phyloP scores from a whole-genome alignment of 2,329 filamentous ascomycete species.

The Boeremia exigua region DNA sequence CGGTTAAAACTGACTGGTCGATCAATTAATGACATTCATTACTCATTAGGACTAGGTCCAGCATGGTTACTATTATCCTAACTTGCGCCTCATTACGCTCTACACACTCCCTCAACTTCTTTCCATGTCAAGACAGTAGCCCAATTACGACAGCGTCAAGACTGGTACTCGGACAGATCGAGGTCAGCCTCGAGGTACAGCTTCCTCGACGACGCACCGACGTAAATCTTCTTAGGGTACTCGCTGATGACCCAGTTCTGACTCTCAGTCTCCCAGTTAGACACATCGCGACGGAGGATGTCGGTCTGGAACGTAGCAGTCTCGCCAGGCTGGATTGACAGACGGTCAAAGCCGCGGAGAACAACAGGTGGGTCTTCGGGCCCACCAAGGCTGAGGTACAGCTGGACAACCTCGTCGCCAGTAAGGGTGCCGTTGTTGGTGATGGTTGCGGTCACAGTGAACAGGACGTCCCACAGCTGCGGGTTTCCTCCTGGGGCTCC shows the following conservation, averaged over 20 bases:
- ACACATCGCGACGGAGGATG: conserved; percentile 80
- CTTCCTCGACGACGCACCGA: conserved; percentile 65
- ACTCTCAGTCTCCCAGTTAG: conserved; percentile 79
- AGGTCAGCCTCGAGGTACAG: conserved; percentile 54
- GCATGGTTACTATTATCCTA: background rate
- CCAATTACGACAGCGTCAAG: background rate
- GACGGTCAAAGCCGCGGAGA: conserved; percentile 81
- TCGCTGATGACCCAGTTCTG: conserved; percentile 81
- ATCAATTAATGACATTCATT: background rate
- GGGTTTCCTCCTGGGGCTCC: conserved; percentile 68
- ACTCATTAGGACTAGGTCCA: conserved; percentile 10
- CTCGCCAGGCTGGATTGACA: conserved; percentile 74
- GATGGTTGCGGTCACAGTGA: conserved; percentile 70
- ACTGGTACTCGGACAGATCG: conserved; percentile 27
- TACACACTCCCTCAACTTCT: background rate
- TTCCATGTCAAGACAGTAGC: background rate
- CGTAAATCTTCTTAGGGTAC: conserved; percentile 65
- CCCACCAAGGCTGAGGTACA: conserved; percentile 81
- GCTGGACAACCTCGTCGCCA: conserved; percentile 76
- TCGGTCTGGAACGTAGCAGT: conserved; percentile 69
- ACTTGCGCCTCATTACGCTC: background rate
- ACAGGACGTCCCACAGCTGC: conserved; percentile 71
- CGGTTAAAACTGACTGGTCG: background rate
- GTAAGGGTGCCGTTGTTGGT: conserved; percentile 71
- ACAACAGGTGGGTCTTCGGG: conserved; percentile 69